These are phyloP conservation scores for Chrysoporthe puriensis DNA, from an alignment of 2,329 filamentous ascomycete species.

Conservation along the genomic window DNA sequence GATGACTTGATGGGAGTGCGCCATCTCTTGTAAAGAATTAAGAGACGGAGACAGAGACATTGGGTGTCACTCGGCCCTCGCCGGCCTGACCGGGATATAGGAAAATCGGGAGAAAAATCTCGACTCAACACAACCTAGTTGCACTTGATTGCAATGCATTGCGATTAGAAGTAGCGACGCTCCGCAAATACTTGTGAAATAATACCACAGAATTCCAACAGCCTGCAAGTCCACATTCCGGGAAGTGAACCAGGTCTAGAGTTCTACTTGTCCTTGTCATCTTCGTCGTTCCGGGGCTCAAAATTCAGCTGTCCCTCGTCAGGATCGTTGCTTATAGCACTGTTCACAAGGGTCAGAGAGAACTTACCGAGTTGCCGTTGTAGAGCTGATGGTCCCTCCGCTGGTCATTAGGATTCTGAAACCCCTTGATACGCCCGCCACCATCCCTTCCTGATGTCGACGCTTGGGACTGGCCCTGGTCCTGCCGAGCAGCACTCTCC, in stretches of 20 bases:
- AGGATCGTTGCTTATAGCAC: slow-evolving; percentile 30
- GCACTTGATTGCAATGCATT: slow-evolving; percentile 17
- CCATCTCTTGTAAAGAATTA: background rate
- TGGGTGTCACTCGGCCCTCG: background rate
- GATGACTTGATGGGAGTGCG: background rate
- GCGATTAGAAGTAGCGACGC: slow-evolving; percentile 2
- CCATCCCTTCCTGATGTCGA: slow-evolving; percentile 30
- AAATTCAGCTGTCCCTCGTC: slow-evolving; percentile 63
- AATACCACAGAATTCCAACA: slow-evolving; percentile 32
- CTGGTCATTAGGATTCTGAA: slow-evolving; percentile 57
- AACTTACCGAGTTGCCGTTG: slow-evolving; percentile 86
- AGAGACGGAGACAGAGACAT: background rate
- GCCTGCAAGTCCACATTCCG: background rate
- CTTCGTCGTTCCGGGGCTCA: slow-evolving; percentile 65
- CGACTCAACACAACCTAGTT: slow-evolving; percentile 20
- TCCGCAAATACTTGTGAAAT: slow-evolving; percentile 16
- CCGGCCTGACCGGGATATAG: background rate
- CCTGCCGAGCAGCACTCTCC: slow-evolving; percentile 6
- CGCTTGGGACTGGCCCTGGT: slow-evolving; percentile 23
- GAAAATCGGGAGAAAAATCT: slow-evolving; percentile 10
- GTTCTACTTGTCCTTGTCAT: slow-evolving; percentile 42
- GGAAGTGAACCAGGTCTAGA: no score
- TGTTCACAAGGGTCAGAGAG: background rate
- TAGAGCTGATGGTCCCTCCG: slow-evolving; percentile 74
- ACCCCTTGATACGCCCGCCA: slow-evolving; percentile 45